Conservation (phyloP, 148 eudicot species). For the Vaccinium macrocarpon region DNA sequence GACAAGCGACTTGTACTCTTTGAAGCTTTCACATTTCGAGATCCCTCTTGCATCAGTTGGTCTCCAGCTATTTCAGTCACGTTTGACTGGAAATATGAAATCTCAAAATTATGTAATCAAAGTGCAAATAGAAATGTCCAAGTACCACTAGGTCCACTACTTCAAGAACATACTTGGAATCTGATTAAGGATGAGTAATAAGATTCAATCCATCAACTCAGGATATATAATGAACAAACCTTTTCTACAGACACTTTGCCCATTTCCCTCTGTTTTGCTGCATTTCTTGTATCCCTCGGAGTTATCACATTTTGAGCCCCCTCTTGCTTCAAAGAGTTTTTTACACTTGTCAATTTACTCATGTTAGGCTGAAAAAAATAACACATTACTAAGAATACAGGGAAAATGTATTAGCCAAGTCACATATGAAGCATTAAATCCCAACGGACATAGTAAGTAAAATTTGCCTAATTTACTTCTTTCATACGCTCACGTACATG, state of each 20-base stretch:
- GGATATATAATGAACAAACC: conserved; percentile 32
- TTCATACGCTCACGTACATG: neutral
- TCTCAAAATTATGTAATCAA: neutral
- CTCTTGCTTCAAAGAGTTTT: conserved; percentile 19
- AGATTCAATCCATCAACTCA: neutral
- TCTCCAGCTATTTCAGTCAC: neutral
- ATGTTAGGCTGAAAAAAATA: neutral
- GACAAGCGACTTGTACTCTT: conserved; percentile 1
- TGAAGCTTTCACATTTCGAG: neutral
- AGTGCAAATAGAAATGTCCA: neutral
- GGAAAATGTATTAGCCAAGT: neutral
- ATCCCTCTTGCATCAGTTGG: neutral
- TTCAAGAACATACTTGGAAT: neutral
- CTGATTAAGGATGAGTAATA: neutral
- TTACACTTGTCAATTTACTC: conserved; percentile 7
- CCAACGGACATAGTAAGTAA: neutral
- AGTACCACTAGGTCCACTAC: neutral
- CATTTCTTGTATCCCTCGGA: neutral
- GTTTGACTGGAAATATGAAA: neutral
- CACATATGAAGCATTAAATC: neutral
- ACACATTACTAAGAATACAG: neutral
- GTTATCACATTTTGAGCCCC: conserved; percentile 10
- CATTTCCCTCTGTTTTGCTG: conserved; percentile 27
- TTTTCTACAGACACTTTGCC: conserved; percentile 27
- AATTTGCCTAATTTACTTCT: neutral